Evolutionary conservation across 768 basidiomycete species (phyloP).

Genomic region (Lentinula guzmanii): DNA sequence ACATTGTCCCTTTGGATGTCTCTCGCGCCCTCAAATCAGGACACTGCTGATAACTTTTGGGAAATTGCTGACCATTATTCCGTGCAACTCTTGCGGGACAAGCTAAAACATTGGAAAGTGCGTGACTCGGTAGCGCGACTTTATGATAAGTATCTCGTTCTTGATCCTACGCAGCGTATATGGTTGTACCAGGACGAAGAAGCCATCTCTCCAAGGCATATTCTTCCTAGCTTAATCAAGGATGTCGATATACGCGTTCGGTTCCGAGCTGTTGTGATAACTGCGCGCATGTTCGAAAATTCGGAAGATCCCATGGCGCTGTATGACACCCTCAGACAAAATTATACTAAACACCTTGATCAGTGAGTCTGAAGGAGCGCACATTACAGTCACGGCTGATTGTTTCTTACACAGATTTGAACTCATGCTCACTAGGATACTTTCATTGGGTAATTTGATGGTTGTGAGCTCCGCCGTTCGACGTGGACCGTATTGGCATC

Average conservation of each 20-base stretch:
- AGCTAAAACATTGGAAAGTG: constrained; percentile 57
- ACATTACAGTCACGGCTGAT: background rate
- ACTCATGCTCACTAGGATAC: constrained; percentile 63
- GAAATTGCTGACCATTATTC: constrained; percentile 53
- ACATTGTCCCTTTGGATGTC: constrained; percentile 57
- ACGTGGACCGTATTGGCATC: constrained; percentile 81
- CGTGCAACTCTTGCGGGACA: constrained; percentile 28
- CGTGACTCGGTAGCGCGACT: constrained; percentile 63
- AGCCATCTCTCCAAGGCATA: constrained; percentile 28
- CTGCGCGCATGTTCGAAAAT: constrained; percentile 50
- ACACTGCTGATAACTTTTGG: constrained; percentile 39
- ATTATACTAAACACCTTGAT: constrained; percentile 37
- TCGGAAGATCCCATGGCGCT: constrained; percentile 29
- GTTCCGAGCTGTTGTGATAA: constrained; percentile 63
- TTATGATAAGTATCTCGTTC: constrained; percentile 54
- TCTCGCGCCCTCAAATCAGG: constrained; percentile 17
- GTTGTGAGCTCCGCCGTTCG: constrained; percentile 72
- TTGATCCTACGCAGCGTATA: constrained; percentile 46
- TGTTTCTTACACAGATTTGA: constrained; percentile 51
- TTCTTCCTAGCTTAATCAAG: constrained; percentile 47
- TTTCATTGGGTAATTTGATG: constrained; percentile 73
- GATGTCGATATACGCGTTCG: constrained; percentile 84
- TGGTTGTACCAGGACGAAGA: constrained; percentile 35
- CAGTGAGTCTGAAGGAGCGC: constrained; percentile 34
- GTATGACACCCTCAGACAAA: constrained; percentile 42